Evolutionary conservation across 1,284 basidiomycete genomes (phyloP), one percentile per base, ranked within the genome.

Genomic region (Puccinia coronata): DNA sequence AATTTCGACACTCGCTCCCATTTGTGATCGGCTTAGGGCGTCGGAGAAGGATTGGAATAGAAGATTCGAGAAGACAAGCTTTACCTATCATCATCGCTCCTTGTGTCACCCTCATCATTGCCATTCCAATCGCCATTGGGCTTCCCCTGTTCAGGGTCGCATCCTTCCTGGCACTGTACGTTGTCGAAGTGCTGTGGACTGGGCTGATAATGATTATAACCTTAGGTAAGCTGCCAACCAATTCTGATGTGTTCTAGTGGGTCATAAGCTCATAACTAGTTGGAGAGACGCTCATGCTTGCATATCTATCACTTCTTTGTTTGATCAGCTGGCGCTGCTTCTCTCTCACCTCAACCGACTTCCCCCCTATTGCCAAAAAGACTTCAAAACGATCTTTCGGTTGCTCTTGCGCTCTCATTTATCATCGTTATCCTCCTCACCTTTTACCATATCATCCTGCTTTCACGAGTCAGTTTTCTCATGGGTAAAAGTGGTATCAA

Each of bases 341-440:
- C 65, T 49, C 43, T 69, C 36, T 23, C 65, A 5, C 65, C 65
- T n/a, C 65, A 43, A 43, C 65, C 65, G 18, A 69, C 65, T 28
- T 69, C 65, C 8, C 65, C 65, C 4, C 5, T 43, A 25, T n/a
- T 69, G 36, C 65, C 65, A 69, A 69, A 1, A 49, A 6, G 18
- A 47, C 65, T 69, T 28, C 65, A 69, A n/a, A 43, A 49, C 39
- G 65, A 69, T 41, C 65, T 69, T 69, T 69, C 65, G 23, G 34
- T n/a, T 28, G 16, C 18, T 1, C 65, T 69, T 69, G 65, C 39
- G 8, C 65, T 69, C 65, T 69, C 65, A 6, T 69, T 43, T 16
- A n/a, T 41, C 65, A 69, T 69, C 43, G 36, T 69, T 1, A 41
- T 69, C 8, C n/a, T 69, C 36, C 39, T 69, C 14, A 69, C 11